phyloP scores from a whole-genome alignment of 495 filamentous ascomycete genomes.

The Podospora conica region DNA sequence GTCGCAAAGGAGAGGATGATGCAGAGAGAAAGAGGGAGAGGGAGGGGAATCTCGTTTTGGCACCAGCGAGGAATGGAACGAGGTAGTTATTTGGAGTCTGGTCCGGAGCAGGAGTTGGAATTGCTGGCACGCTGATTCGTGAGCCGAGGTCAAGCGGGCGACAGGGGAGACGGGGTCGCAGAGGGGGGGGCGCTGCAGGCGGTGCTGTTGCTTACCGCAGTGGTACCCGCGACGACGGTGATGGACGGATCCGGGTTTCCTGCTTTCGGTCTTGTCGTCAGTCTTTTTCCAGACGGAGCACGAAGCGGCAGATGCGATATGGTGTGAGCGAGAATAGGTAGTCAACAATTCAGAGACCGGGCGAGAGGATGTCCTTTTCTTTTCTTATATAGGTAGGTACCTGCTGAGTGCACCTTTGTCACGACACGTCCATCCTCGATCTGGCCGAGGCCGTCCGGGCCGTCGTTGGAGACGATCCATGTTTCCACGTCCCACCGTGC shows the following conservation, averaged over 20 bases:
- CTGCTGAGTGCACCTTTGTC: no score
- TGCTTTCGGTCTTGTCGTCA: not conserved
- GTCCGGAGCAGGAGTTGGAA: conserved; percentile 35
- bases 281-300: not conserved
- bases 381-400: not conserved
- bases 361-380: not conserved
- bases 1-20: conserved; percentile 18
- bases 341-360: not conserved
- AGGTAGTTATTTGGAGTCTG: conserved; percentile 34
- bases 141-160: conserved; percentile 33
- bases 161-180: no score
- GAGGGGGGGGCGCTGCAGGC: conserved; percentile 13
- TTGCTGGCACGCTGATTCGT: conserved; percentile 45
- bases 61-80: conserved; percentile 19
- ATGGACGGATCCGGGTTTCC: not conserved
- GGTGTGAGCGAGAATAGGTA: not conserved
- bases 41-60: conserved; percentile 12
- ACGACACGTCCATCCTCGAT: not conserved
- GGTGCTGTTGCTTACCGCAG: not conserved
- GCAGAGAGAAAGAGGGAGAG: conserved; percentile 13
- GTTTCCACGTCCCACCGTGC: not conserved
- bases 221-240: not conserved
- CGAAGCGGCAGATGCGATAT: not conserved
- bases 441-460: not conserved
- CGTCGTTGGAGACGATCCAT: not conserved